Evolutionary conservation across 106 monocot species (phyloP).

Genomic region (Allium fistulosum): DNA sequence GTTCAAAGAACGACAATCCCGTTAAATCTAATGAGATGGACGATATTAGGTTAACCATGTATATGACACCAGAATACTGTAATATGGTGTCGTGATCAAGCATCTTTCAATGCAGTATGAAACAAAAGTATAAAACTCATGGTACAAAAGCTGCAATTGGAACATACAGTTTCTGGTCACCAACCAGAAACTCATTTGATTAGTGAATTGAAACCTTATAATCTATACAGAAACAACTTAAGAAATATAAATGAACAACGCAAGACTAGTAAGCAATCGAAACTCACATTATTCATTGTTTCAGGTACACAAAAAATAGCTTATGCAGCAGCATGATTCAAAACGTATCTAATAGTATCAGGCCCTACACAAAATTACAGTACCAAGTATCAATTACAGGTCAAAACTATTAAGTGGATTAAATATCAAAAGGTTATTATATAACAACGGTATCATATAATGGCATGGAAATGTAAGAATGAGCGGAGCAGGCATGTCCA

Average conservation of each 20-base stretch:
- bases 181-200: too few species aligned
- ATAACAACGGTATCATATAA: slow-evolving; percentile 96
- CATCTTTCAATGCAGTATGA: too few species aligned
- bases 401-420: background rate
- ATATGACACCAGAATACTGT: too few species aligned
- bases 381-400: background rate
- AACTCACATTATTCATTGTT: slow-evolving; percentile 72
- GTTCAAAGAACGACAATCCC: too few species aligned
- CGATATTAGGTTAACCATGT: too few species aligned
- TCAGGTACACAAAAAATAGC: slow-evolving; percentile 84
- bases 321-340: slow-evolving; percentile 70
- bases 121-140: too few species aligned
- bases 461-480: slow-evolving; percentile 87
- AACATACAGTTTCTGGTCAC: too few species aligned
- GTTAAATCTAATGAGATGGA: too few species aligned
- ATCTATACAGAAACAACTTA: too few species aligned
- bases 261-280: background rate
- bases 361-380: slow-evolving; percentile 53
- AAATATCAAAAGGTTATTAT: background rate
- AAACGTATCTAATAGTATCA: slow-evolving; percentile 85
- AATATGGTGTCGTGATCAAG: too few species aligned
- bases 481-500: slow-evolving; percentile 66
- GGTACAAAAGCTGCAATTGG: too few species aligned
- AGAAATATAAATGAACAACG: background rate
- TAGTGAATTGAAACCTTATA: too few species aligned